These are phyloP conservation scores for Amanita thiersii DNA, from an alignment of 768 basidiomycete species.

Conservation along the genomic window DNA sequence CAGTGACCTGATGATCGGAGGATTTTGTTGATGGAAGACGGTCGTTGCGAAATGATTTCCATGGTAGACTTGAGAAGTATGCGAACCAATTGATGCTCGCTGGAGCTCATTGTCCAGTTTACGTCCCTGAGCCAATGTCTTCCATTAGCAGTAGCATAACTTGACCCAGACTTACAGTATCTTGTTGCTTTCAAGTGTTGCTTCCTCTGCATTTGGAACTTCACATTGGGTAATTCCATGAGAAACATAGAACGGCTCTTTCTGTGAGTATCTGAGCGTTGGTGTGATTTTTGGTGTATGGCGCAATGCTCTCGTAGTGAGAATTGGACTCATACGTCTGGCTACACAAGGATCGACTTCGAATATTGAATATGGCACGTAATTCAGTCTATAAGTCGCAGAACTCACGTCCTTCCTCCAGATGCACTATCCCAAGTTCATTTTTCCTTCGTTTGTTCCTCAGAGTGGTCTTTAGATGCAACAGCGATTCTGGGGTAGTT, in stretches of 20 bases:
- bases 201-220: conserved; percentile 1
- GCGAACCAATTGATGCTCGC: not conserved
- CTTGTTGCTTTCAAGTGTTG: not conserved
- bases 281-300: conserved; percentile 4
- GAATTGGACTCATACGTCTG: conserved; percentile 1
- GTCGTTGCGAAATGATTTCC: not conserved
- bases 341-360: conserved; percentile 11
- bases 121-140: conserved; percentile 1
- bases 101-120: not conserved
- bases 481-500: conserved; percentile 24
- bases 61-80: not conserved
- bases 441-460: conserved; percentile 16
- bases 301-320: conserved; percentile 5
- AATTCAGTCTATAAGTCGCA: not conserved
- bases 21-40: not conserved
- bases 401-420: conserved; percentile 27
- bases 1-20: not conserved
- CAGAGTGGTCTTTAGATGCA: conserved; percentile 24
- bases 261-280: not conserved
- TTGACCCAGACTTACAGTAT: conserved; percentile 3
- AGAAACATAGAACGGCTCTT: conserved; percentile 1
- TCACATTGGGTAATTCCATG: not conserved
- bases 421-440: conserved; percentile 29
- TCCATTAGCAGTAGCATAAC: not conserved
- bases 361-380: not conserved